Percentiles rank a stretch among this genome's conserved stretches.
phyloP scores from a whole-genome alignment of 352 stramenopile species.

The Phytopythium cucurbitacearum region DNA sequence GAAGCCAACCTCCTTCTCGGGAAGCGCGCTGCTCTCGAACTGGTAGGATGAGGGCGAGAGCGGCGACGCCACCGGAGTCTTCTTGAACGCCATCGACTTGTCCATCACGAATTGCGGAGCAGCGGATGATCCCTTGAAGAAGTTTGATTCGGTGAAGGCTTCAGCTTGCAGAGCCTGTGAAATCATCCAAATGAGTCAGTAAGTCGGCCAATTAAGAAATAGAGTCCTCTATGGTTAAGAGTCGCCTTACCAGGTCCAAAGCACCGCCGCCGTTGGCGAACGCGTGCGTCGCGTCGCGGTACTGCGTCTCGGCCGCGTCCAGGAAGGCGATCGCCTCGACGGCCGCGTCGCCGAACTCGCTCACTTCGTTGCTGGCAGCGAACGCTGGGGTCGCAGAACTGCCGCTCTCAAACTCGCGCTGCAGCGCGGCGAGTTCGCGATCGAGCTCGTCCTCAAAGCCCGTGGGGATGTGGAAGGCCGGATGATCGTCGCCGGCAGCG shows the following conservation, averaged over 20 bases:
- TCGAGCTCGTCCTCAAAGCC: conserved; percentile 28
- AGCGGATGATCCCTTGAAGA: background rate
- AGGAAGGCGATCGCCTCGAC: conserved; percentile 22
- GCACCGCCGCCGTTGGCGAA: conserved; percentile 21
- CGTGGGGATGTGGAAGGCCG: conserved; percentile 12
- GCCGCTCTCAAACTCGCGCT: too few relatives aligned
- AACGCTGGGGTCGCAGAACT: background rate
- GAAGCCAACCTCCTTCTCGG: conserved; percentile 49
- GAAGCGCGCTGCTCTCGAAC: conserved; percentile 12
- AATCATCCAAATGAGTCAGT: background rate
- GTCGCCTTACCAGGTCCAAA: conserved; percentile 1
- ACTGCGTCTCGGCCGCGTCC: too few relatives aligned
- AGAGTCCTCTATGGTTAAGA: too few relatives aligned
- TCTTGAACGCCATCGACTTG: background rate
- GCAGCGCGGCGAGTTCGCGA: conserved; percentile 16
- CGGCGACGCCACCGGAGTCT: conserved; percentile 19
- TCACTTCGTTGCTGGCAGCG: background rate
- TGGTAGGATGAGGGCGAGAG: conserved; percentile 38
- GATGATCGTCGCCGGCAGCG: too few relatives aligned
- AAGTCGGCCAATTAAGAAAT: background rate
- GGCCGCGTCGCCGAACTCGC: conserved; percentile 2
- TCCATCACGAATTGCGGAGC: conserved; percentile 17
- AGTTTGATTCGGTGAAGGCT: background rate
- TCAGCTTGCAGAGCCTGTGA: background rate
- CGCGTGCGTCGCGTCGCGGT: conserved; percentile 37